Percentiles rank a stretch among this genome's conserved stretches.
These are phyloP conservation scores for Novymonas esmeraldas DNA, from an alignment of 208 protist genomes.

Conservation along the genomic window DNA sequence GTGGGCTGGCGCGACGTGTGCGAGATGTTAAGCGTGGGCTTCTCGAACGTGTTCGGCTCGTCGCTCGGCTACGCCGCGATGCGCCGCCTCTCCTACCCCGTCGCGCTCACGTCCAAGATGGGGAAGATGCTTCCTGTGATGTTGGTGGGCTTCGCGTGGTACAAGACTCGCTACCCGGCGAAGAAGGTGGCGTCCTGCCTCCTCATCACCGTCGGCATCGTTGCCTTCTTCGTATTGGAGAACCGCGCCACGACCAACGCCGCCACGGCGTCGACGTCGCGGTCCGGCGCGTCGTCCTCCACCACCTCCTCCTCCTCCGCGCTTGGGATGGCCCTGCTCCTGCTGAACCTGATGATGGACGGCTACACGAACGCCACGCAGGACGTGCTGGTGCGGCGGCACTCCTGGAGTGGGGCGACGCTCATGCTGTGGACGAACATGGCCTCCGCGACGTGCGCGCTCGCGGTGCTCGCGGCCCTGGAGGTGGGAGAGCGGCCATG, in stretches of 20 bases:
- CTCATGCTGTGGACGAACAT: constrained; percentile 79
- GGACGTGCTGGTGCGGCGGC: constrained; percentile 69
- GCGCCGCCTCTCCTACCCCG: constrained; percentile 78
- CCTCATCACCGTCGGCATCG: constrained; percentile 63
- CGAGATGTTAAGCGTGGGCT: constrained; percentile 60
- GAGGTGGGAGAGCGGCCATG: constrained; percentile 41
- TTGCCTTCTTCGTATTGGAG: constrained; percentile 71
- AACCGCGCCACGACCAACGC: constrained; percentile 9
- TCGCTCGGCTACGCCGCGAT: constrained; percentile 75
- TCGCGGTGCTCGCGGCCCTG: constrained; percentile 43
- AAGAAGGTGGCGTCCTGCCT: constrained; percentile 59
- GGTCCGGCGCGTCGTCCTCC: constrained; percentile 2
- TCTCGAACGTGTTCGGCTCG: constrained; percentile 74
- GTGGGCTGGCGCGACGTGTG: constrained; percentile 20
- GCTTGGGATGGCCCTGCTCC: constrained; percentile 53
- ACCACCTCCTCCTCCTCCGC: constrained; percentile 26
- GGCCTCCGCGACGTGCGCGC: constrained; percentile 24
- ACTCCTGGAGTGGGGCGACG: constrained; percentile 50
- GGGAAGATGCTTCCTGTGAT: constrained; percentile 88
- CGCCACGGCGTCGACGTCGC: neutral
- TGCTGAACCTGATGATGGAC: constrained; percentile 73
- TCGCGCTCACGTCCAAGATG: constrained; percentile 86
- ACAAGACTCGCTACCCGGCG: constrained; percentile 65
- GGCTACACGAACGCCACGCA: constrained; percentile 88
- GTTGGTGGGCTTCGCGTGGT: constrained; percentile 72